Evolutionary conservation across 2,329 filamentous ascomycete species (phyloP).

Genomic region (Cercospora brassicicola): DNA sequence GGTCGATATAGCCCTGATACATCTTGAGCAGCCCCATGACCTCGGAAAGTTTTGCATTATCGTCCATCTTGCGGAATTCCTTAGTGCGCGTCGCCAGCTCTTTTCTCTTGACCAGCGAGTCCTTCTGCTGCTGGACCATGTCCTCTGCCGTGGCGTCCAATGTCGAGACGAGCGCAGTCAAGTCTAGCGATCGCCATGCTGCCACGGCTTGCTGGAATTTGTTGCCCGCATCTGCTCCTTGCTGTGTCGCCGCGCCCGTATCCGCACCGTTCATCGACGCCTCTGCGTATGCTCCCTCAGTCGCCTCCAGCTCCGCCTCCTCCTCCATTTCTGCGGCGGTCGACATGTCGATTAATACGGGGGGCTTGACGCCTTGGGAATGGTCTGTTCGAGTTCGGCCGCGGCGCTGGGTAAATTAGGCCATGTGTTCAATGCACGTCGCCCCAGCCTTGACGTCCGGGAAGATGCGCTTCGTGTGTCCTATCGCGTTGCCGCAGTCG

Average conservation of each 20-base stretch:
- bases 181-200: conserved; percentile 91
- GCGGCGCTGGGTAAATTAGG: background rate
- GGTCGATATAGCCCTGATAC: conserved; percentile 96
- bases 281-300: background rate
- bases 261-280: conserved; percentile 8
- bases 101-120: conserved; percentile 93
- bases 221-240: conserved; percentile 63
- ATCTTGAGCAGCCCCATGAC: conserved; percentile 83
- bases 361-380: background rate
- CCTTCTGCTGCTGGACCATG: conserved; percentile 87
- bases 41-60: conserved; percentile 80
- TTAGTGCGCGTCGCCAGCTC: conserved; percentile 99
- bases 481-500: no score
- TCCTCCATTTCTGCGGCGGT: conserved; percentile 13
- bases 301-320: conserved; percentile 9
- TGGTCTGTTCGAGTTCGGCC: background rate
- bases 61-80: conserved; percentile 91
- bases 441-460: background rate
- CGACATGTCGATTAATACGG: conserved; percentile 2
- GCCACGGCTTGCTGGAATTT: conserved; percentile 97
- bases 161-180: conserved; percentile 77
- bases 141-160: conserved; percentile 94
- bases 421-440: background rate
- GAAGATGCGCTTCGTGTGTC: background rate
- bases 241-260: conserved; percentile 8